A percentile compares a stretch with the other conserved stretches of the same genome.
Evolutionary conservation across 768 basidiomycete species (phyloP).

Genomic region (Termitomyces sp.): DNA sequence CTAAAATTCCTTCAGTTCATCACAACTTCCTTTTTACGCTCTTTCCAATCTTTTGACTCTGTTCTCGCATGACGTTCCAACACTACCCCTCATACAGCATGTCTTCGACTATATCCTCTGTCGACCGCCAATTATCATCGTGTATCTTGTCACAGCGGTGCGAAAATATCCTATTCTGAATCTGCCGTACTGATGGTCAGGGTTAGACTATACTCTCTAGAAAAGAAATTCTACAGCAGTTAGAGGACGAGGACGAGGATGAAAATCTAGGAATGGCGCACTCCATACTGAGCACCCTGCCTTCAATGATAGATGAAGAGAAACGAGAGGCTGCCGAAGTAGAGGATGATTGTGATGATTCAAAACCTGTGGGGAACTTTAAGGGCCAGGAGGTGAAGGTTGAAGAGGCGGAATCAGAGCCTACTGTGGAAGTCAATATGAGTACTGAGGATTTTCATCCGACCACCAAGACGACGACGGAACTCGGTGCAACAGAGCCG

Average conservation of each 20-base stretch:
- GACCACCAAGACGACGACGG: neutral
- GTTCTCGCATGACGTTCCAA: conserved; percentile 90
- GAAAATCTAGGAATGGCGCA: conserved; percentile 61
- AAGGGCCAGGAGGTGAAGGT: neutral
- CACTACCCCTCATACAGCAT: conserved; percentile 84
- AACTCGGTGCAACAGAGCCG: neutral
- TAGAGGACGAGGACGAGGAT: conserved; percentile 69
- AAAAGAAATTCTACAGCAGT: conserved; percentile 55
- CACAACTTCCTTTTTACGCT: conserved; percentile 84
- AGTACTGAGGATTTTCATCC: neutral
- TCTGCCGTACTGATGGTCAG: neutral
- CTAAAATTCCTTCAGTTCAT: conserved; percentile 35
- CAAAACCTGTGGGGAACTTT: too few relatives aligned
- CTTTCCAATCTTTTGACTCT: conserved; percentile 87
- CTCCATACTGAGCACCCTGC: conserved; percentile 61
- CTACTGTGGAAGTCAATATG: neutral
- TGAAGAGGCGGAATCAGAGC: neutral
- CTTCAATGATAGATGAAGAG: conserved; percentile 38
- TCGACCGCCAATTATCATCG: conserved; percentile 72
- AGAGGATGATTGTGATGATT: neutral
- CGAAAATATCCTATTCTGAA: conserved; percentile 21
- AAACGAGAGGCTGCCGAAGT: neutral
- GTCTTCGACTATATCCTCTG: conserved; percentile 87
- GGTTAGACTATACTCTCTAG: conserved; percentile 66
- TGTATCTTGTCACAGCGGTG: conserved; percentile 83